Percentiles rank a stretch among this genome's conserved stretches.
Conservation (phyloP, 768 basidiomycete species). For the Xanthoconium purpureum region DNA sequence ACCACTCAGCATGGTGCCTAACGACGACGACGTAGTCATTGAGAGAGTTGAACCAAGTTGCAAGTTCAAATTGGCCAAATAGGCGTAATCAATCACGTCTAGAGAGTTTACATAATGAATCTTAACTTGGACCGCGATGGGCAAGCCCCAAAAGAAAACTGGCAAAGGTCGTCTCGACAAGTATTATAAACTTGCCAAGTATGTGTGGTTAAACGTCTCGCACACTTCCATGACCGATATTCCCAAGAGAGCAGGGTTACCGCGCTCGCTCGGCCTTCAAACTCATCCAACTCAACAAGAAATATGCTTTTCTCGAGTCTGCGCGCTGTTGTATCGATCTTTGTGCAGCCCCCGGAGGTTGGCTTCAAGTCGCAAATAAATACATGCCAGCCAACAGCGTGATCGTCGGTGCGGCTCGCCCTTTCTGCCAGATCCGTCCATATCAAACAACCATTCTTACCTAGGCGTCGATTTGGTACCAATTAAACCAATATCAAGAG, state of each 20-base stretch:
- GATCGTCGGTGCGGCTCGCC: constrained; percentile 68
- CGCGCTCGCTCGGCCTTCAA: constrained; percentile 99
- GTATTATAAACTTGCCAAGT: constrained; percentile 97
- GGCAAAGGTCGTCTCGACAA: constrained; percentile 95
- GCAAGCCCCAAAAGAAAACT: constrained; percentile 88
- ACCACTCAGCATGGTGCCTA: constrained; percentile 13
- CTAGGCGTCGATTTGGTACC: constrained; percentile 92
- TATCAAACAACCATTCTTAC: constrained; percentile 8
- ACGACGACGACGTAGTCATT: constrained; percentile 27
- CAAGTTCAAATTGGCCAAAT: constrained; percentile 4
- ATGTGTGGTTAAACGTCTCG: constrained; percentile 7
- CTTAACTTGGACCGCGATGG: constrained; percentile 41
- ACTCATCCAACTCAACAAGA: constrained; percentile 97
- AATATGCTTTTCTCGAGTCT: constrained; percentile 86
- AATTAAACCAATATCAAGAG: constrained; percentile 92
- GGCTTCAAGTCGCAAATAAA: constrained; percentile 98
- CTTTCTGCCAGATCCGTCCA: not conserved
- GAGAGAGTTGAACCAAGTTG: constrained; percentile 1
- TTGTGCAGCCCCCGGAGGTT: constrained; percentile 98
- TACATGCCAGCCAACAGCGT: constrained; percentile 93
- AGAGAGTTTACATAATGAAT: too few species aligned
- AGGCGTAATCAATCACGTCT: constrained; percentile 12
- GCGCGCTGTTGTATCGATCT: constrained; percentile 95
- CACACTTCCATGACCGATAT: constrained; percentile 7
- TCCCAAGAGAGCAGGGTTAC: constrained; percentile 91